phyloP scores from a whole-genome alignment of 306 rosid species.

The Gastrolobium villosum region DNA sequence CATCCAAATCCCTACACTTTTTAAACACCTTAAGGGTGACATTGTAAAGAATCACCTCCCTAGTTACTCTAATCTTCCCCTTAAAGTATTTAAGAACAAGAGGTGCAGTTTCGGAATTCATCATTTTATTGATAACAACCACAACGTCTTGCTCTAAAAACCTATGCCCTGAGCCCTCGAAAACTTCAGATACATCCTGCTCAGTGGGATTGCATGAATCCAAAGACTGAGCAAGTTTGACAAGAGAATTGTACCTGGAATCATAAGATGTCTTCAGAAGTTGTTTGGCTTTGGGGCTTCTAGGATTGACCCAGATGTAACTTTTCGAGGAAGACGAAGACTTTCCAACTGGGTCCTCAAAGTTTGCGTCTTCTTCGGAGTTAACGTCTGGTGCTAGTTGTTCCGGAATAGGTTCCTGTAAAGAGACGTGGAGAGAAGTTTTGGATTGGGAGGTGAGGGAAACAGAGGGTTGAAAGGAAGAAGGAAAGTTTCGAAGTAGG shows the following conservation, averaged over 20 bases:
- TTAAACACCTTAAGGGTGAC: conserved; percentile 87
- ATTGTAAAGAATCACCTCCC: conserved; percentile 79
- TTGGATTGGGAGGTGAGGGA: conserved; percentile 39
- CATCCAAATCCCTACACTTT: conserved; percentile 72
- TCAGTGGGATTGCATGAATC: conserved; percentile 62
- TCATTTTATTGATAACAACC: conserved; percentile 69
- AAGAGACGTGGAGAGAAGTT: conserved; percentile 68
- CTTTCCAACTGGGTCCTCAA: conserved; percentile 50
- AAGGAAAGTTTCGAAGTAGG: conserved; percentile 37
- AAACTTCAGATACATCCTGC: conserved; percentile 57
- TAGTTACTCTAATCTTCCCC: conserved; percentile 52
- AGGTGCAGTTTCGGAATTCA: conserved; percentile 61
- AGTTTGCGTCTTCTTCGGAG: conserved; percentile 24
- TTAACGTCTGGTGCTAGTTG: conserved; percentile 23
- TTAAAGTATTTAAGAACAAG: conserved; percentile 70
- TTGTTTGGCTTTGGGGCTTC: conserved; percentile 79
- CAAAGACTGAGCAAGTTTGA: conserved; percentile 64
- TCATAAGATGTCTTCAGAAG: conserved; percentile 70
- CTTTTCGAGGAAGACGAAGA: conserved; percentile 59
- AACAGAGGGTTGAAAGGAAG: conserved; percentile 46
- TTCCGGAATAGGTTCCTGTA: conserved; percentile 59
- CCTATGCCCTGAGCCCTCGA: conserved; percentile 58
- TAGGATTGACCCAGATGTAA: conserved; percentile 92
- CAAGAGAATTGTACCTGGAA: conserved; percentile 76
- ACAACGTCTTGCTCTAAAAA: conserved; percentile 86